Conservation (phyloP, 176 grass and related monocot species). For the Oryza meyeriana region DNA sequence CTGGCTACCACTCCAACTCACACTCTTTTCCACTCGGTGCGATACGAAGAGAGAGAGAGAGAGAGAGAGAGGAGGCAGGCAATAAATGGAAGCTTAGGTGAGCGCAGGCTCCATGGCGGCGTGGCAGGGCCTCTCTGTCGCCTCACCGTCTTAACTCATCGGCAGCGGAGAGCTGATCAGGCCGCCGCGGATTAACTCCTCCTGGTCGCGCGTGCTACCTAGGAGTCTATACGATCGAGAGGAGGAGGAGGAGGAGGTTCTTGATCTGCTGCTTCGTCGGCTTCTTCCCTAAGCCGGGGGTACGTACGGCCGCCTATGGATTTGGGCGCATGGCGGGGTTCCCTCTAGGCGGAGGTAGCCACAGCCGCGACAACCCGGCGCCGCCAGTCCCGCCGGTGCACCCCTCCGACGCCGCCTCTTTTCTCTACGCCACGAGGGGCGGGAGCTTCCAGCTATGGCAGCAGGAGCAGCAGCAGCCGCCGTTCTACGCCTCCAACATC, state of each 20-base stretch:
- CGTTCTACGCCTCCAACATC: conserved; percentile 59
- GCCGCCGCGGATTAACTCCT: conserved; percentile 25
- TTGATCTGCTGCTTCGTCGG: too few relatives aligned
- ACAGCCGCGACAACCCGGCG: conserved; percentile 36
- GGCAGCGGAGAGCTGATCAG: neutral
- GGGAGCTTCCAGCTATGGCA: conserved; percentile 88
- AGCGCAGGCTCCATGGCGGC: conserved; percentile 89
- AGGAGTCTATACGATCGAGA: neutral
- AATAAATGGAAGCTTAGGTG: conserved; percentile 80
- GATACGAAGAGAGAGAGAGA: neutral
- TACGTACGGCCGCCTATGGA: conserved; percentile 52
- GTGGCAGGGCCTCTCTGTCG: conserved; percentile 87
- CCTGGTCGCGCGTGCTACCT: neutral
- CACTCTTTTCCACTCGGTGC: neutral
- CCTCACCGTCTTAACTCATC: conserved; percentile 56
- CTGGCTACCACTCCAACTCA: neutral
- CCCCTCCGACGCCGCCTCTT: conserved; percentile 46
- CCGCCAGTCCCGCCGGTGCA: conserved; percentile 37
- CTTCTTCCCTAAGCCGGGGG: neutral
- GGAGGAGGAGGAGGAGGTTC: too few relatives aligned
- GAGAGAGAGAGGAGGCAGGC: conserved; percentile 14
- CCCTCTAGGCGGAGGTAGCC: conserved; percentile 77
- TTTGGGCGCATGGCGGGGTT: conserved; percentile 82
- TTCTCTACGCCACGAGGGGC: conserved; percentile 48
- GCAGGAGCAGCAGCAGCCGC: conserved; percentile 52